Base-by-base conservation (phyloP, 495 filamentous ascomycete genomes). In the Annulohypoxylon moriforme region DNA sequence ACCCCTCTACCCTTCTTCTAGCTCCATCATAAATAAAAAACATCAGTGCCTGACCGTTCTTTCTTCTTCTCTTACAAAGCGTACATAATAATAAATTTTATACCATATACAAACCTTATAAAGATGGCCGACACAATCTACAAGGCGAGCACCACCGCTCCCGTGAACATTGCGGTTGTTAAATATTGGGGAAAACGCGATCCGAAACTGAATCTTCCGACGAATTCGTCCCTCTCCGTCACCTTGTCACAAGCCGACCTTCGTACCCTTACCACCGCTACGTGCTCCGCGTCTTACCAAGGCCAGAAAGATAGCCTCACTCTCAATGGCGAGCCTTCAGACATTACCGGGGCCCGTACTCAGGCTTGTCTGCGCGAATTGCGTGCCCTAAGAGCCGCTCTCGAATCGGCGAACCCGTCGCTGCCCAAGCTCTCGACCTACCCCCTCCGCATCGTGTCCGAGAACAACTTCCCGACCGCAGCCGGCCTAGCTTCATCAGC, bases 131-230 rank as follows among this genome's bases (percentile, higher is more conserved):
- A 85, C 42, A 77, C 76, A 22, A 80, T 98, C 76, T 94, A 94
- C 85, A 90, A 92, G 76, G 94, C 96, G 57, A 97, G 92, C 83
- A 98, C 95, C 49, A 97, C 94, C 34, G 96, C 96, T 24, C 96
- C 96, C 14, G 96, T 99, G 73, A 99, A 99, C 85, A 99, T 99
- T 76, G 96, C 96, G 61, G 96, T 99, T 36, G 95, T 99, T 80
- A 99, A 99, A 93, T 99, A 99, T 85, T 99, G 96, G 96, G 96
- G 96, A 68, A 98, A 98, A 82, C 93, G 96, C 47, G 93, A 98
- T 82, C 79, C 92, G 16, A 91, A 90, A 71, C 88, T 98, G 64
- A 98, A 99, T 80, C 90, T 98, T 71, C 96, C 96, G 36, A 98
- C 96, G 72, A 98, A 99, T 84, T 96, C 93, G 59, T 99, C 96